These are phyloP conservation scores for Rosa multiflora DNA, from an alignment of 306 rosid genomes.

Conservation along the genomic window DNA sequence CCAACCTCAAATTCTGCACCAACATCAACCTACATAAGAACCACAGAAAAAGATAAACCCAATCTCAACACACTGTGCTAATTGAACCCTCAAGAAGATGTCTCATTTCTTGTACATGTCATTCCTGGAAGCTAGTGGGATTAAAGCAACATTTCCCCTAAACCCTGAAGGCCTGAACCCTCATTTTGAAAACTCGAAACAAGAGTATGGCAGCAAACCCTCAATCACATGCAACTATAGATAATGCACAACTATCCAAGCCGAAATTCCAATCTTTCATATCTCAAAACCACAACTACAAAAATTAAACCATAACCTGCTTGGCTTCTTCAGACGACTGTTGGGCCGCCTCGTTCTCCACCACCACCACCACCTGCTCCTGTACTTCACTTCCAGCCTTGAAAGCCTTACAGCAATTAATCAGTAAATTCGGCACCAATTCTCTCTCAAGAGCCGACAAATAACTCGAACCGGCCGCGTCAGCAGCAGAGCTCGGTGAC, in stretches of 20 bases:
- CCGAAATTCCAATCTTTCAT: background rate
- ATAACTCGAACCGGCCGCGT: constrained; percentile 67
- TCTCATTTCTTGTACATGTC: background rate
- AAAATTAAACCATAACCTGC: constrained; percentile 61
- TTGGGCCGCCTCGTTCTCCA: constrained; percentile 67
- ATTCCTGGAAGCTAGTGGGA: background rate
- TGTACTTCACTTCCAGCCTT: constrained; percentile 61
- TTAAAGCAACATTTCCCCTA: background rate
- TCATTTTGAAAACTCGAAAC: background rate
- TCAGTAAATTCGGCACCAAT: constrained; percentile 69
- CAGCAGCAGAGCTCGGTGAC: constrained; percentile 74
- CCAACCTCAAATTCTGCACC: constrained; percentile 86
- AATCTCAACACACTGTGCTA: constrained; percentile 29
- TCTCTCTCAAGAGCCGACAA: constrained; percentile 72
- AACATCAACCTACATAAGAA: constrained; percentile 75
- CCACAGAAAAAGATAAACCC: constrained; percentile 42
- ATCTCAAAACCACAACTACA: constrained; percentile 11
- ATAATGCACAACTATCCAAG: background rate
- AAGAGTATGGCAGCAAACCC: background rate
- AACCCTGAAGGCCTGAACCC: background rate
- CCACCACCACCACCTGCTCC: constrained; percentile 40
- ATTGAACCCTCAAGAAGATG: background rate
- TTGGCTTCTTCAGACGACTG: constrained; percentile 55
- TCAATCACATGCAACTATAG: background rate
- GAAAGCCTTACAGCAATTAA: constrained; percentile 78